Percentiles rank a stretch among this genome's conserved stretches.
phyloP scores from a whole-genome alignment of 2,329 filamentous ascomycete species.

The Teratosphaeriaceae sp. region DNA sequence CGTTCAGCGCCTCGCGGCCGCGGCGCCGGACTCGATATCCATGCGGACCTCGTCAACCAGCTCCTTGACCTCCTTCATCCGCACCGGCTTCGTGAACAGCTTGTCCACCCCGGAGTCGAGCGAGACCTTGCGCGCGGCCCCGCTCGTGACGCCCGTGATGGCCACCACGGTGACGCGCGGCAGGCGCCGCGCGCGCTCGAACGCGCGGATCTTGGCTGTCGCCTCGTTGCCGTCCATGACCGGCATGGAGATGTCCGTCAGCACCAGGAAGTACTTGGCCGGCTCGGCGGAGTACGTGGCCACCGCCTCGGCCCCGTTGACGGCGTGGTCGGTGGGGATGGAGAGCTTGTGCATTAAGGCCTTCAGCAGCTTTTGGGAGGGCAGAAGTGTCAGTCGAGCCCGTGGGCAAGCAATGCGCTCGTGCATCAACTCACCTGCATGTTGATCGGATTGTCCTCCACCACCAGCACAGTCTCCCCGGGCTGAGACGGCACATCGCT shows the following conservation, averaged over 20 bases:
- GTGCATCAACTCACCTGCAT: constrained; percentile 11
- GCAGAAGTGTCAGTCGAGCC: not conserved
- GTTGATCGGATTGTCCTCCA: constrained; percentile 30
- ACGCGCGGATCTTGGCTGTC: constrained; percentile 22
- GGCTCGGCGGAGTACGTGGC: constrained; percentile 7
- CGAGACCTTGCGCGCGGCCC: constrained; percentile 20
- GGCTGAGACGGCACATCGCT: not conserved
- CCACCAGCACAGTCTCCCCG: constrained; percentile 18
- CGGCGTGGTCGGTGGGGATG: constrained; percentile 9
- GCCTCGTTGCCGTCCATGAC: constrained; percentile 29
- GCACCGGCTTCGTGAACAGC: constrained; percentile 29
- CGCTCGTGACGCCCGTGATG: constrained; percentile 27
- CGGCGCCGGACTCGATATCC: too few relatives aligned
- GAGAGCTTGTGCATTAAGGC: constrained; percentile 16
- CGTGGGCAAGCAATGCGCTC: not conserved
- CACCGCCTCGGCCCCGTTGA: constrained; percentile 13
- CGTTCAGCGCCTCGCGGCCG: too few relatives aligned
- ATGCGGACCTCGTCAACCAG: constrained; percentile 9
- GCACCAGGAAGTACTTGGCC: constrained; percentile 9
- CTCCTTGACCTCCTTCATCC: constrained; percentile 19
- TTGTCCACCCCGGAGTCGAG: constrained; percentile 24
- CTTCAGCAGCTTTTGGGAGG: constrained; percentile 11
- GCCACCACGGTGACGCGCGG: constrained; percentile 6
- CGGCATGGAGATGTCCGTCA: constrained; percentile 26
- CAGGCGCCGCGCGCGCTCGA: constrained; percentile 15